These are phyloP conservation scores for Byssochlamys sp. DNA, from an alignment of 2,329 filamentous ascomycete species.

Conservation along the genomic window DNA sequence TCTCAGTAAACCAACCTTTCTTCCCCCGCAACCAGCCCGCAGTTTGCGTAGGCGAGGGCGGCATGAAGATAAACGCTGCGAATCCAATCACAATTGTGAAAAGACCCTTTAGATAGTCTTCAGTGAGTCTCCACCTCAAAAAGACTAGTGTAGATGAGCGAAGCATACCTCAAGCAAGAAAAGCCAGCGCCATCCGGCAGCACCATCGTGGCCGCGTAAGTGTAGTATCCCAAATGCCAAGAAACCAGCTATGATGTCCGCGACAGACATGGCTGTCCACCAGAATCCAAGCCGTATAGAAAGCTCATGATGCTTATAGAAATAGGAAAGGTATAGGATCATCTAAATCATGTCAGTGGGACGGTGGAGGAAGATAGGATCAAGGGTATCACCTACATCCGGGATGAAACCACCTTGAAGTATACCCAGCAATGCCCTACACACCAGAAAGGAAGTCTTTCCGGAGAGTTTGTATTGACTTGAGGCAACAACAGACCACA, in stretches of 20 bases:
- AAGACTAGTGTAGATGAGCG: constrained; percentile 25
- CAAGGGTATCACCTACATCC: constrained; percentile 11
- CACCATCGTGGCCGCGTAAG: constrained; percentile 21
- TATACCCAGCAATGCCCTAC: constrained; percentile 35
- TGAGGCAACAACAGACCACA: constrained; percentile 24
- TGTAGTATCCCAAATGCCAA: constrained; percentile 34
- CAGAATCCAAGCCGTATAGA: constrained; percentile 35
- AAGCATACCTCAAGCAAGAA: constrained; percentile 23
- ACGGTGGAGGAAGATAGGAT: constrained; percentile 2
- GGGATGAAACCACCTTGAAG: constrained; percentile 41
- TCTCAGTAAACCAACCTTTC: constrained; percentile 55
- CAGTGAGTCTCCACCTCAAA: constrained; percentile 30
- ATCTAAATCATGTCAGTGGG: constrained; percentile 8
- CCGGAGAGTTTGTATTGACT: constrained; percentile 40
- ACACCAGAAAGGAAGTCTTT: constrained; percentile 30
- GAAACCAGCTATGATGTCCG: constrained; percentile 34
- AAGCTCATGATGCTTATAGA: constrained; percentile 59
- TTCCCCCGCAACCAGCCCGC: constrained; percentile 21
- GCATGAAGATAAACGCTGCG: constrained; percentile 41
- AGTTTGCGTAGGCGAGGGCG: constrained; percentile 53
- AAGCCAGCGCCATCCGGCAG: constrained; percentile 27
- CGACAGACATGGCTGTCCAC: constrained; percentile 26
- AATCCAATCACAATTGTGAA: constrained; percentile 18
- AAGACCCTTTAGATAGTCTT: constrained; percentile 9
- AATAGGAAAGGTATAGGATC: constrained; percentile 55